A percentile compares a stretch with the other conserved stretches of the same genome.
These are phyloP conservation scores for Tricholoma flavovirens DNA, from an alignment of 768 basidiomycete species.

Conservation along the genomic window DNA sequence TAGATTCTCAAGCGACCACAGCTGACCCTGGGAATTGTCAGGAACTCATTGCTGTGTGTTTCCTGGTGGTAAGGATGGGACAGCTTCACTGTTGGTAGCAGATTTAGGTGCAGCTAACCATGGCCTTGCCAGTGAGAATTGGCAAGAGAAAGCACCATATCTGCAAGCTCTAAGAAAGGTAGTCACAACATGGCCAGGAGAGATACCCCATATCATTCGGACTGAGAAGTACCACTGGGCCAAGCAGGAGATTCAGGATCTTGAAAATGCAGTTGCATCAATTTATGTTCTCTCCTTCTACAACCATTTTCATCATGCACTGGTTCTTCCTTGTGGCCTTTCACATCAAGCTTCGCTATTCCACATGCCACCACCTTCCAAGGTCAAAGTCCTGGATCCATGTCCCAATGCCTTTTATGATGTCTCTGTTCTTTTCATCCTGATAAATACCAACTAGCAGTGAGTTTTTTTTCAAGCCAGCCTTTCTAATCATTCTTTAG, in stretches of 20 bases:
- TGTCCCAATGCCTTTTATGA: background rate
- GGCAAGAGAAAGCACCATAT: constrained; percentile 1
- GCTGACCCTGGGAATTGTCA: too few species aligned
- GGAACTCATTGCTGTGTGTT: background rate
- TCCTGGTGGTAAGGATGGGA: constrained; percentile 1
- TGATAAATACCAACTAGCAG: too few species aligned
- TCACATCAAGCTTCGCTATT: too few species aligned
- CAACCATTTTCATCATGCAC: too few species aligned
- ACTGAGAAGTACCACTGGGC: background rate
- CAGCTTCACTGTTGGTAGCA: too few species aligned
- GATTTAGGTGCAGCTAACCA: too few species aligned
- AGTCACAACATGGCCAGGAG: constrained; percentile 4
- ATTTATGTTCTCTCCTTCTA: constrained; percentile 6
- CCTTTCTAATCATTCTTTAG: too few species aligned
- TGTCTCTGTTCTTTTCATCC: too few species aligned
- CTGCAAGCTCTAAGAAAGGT: background rate
- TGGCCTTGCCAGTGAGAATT: constrained; percentile 2
- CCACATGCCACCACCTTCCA: too few species aligned
- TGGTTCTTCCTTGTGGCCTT: too few species aligned
- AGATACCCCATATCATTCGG: background rate
- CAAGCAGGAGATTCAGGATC: background rate
- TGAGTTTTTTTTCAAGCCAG: too few species aligned
- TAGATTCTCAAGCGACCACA: too few species aligned
- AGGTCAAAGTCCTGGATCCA: background rate
- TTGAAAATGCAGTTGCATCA: background rate